Evolutionary conservation across 1,284 basidiomycete species (phyloP).

Genomic region (Cryptococcus sp.): DNA sequence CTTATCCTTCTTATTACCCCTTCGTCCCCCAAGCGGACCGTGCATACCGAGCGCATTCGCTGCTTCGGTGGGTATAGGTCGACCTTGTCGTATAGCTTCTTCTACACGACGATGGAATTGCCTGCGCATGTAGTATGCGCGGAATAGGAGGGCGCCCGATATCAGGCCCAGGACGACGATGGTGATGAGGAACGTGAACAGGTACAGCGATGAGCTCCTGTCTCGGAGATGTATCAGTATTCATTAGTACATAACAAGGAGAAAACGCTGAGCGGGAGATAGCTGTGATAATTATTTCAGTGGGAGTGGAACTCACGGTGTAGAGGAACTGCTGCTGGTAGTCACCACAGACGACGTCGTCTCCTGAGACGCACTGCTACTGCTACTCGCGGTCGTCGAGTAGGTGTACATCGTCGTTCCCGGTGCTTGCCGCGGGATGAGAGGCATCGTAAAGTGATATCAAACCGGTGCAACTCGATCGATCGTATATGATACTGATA

Average conservation of each 20-base stretch:
- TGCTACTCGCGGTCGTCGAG: neutral
- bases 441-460: neutral
- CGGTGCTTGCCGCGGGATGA: neutral
- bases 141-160: conserved; percentile 40
- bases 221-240: too few species aligned
- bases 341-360: neutral
- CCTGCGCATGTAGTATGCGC: conserved; percentile 45
- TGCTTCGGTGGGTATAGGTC: conserved; percentile 36
- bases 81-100: conserved; percentile 43
- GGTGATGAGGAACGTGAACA: conserved; percentile 53
- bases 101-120: conserved; percentile 41
- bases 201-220: conserved; percentile 43
- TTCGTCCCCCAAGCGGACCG: neutral
- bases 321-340: too few species aligned
- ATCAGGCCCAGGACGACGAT: conserved; percentile 47
- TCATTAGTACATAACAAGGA: too few species aligned
- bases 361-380: neutral
- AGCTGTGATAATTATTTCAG: too few species aligned
- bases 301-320: too few species aligned
- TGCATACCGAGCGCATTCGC: conserved; percentile 27
- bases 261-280: too few species aligned
- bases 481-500: too few species aligned
- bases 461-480: too few species aligned
- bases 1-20: conserved; percentile 24
- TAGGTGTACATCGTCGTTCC: neutral